phyloP scores from a whole-genome alignment of 2,329 filamentous ascomycete genomes.

The Penicillium sp. region DNA sequence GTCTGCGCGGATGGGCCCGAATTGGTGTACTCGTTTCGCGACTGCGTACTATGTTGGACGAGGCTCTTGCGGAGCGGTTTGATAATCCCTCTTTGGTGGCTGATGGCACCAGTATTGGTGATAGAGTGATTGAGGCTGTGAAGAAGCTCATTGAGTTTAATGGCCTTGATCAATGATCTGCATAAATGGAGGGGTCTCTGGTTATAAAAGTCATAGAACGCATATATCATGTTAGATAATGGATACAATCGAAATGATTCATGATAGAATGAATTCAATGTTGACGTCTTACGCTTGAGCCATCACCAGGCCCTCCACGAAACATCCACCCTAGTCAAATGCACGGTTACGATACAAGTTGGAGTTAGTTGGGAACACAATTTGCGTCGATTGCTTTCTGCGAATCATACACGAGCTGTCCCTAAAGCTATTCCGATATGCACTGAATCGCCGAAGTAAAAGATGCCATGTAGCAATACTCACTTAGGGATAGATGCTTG shows the following conservation, averaged over 20 bases:
- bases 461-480: conserved; percentile 16
- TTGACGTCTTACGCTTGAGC: too few species aligned
- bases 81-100: conserved; percentile 65
- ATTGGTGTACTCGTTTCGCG: conserved; percentile 86
- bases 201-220: background rate
- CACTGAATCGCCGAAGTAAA: conserved; percentile 13
- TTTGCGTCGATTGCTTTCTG: conserved; percentile 5
- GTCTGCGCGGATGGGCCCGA: conserved; percentile 83
- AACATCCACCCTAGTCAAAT: background rate
- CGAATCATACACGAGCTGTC: background rate
- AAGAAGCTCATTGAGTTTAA: conserved; percentile 82
- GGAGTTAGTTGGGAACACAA: background rate
- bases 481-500: conserved; percentile 24
- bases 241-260: background rate
- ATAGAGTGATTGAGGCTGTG: conserved; percentile 67
- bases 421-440: conserved; percentile 16
- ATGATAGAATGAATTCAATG: background rate
- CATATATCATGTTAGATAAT: background rate
- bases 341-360: background rate
- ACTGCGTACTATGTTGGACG: conserved; percentile 80
- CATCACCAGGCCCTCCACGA: too few species aligned
- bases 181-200: background rate
- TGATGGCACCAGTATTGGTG: conserved; percentile 28
- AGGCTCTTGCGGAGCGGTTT: conserved; percentile 73
- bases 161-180: conserved; percentile 62